These are phyloP conservation scores for Trametes meyenii DNA, from an alignment of 768 basidiomycete species.

Conservation along the genomic window DNA sequence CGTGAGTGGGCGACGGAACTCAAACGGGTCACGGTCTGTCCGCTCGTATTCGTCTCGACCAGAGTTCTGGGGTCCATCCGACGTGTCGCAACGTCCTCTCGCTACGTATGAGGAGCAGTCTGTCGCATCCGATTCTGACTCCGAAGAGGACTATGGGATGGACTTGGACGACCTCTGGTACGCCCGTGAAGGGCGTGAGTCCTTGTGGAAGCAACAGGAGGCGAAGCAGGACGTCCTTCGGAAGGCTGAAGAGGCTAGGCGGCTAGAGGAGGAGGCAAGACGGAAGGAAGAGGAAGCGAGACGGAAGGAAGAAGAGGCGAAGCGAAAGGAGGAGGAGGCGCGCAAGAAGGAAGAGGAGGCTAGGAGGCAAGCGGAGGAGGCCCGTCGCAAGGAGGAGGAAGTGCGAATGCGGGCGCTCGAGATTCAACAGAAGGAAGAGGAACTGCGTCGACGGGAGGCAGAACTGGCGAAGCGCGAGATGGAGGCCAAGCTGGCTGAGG, in stretches of 20 bases:
- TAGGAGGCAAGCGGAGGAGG: slow-evolving; percentile 29
- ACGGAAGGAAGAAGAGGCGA: slow-evolving; percentile 21
- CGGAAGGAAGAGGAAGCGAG: slow-evolving; percentile 18
- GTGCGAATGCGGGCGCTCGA: slow-evolving; percentile 28
- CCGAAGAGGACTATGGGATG: slow-evolving; percentile 26
- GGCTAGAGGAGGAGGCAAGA: slow-evolving; percentile 13
- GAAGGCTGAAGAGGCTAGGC: slow-evolving; percentile 13
- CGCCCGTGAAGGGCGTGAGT: slow-evolving; percentile 14
- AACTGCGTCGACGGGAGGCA: slow-evolving; percentile 34
- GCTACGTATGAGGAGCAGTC: slow-evolving; percentile 29
- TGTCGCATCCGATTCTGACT: slow-evolving; percentile 25
- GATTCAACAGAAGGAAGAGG: slow-evolving; percentile 34
- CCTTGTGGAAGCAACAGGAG: slow-evolving; percentile 15
- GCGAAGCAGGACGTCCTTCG: slow-evolving; percentile 5
- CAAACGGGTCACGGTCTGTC: slow-evolving; percentile 29
- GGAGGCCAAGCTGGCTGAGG: slow-evolving; percentile 32
- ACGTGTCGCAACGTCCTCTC: slow-evolving; percentile 21
- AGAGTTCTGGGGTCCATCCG: slow-evolving; percentile 19
- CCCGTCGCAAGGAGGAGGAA: slow-evolving; percentile 29
- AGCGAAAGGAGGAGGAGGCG: slow-evolving; percentile 25
- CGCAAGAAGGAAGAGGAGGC: slow-evolving; percentile 26
- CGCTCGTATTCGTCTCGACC: slow-evolving; percentile 27
- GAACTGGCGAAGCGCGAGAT: slow-evolving; percentile 34
- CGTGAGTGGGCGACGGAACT: slow-evolving; percentile 26
- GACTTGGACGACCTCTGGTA: slow-evolving; percentile 20